phyloP scores from a whole-genome alignment of 805 yeast species.

The Candida koratica region DNA sequence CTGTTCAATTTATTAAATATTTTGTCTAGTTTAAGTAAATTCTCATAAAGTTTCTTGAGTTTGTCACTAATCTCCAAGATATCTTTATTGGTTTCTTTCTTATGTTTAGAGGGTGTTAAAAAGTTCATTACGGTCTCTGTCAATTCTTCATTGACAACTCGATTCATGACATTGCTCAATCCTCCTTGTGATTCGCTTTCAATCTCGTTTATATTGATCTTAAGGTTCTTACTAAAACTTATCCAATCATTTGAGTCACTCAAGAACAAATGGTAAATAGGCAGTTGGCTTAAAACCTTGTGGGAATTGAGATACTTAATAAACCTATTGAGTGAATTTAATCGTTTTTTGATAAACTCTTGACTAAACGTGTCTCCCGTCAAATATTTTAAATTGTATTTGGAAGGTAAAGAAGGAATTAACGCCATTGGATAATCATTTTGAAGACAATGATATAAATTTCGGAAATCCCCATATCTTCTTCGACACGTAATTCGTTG shows the following conservation, averaged over 20 bases:
- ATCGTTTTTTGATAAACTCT: conserved; percentile 79
- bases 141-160: conserved; percentile 60
- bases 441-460: conserved; percentile 66
- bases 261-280: conserved; percentile 65
- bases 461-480: conserved; percentile 83
- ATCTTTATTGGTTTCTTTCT: conserved; percentile 71
- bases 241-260: conserved; percentile 71
- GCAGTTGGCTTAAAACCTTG: conserved; percentile 65
- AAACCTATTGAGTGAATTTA: conserved; percentile 75
- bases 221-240: conserved; percentile 57
- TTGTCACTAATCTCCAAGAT: conserved; percentile 65
- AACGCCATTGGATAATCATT: conserved; percentile 82
- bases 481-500: conserved; percentile 52
- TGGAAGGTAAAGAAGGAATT: conserved; percentile 92
- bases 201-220: conserved; percentile 23
- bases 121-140: conserved; percentile 92
- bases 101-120: conserved; percentile 64
- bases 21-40: conserved; percentile 71
- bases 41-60: conserved; percentile 80
- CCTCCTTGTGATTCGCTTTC: conserved; percentile 16
- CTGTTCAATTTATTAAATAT: conserved; percentile 69
- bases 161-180: conserved; percentile 28
- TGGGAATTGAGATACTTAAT: conserved; percentile 70
- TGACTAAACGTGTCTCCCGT: conserved; percentile 89
- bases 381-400: conserved; percentile 83